A percentile compares a stretch with the other conserved stretches of the same genome.
These are phyloP conservation scores for Suhomyces vadensis DNA, from an alignment of 805 yeast genomes.

Conservation along the genomic window DNA sequence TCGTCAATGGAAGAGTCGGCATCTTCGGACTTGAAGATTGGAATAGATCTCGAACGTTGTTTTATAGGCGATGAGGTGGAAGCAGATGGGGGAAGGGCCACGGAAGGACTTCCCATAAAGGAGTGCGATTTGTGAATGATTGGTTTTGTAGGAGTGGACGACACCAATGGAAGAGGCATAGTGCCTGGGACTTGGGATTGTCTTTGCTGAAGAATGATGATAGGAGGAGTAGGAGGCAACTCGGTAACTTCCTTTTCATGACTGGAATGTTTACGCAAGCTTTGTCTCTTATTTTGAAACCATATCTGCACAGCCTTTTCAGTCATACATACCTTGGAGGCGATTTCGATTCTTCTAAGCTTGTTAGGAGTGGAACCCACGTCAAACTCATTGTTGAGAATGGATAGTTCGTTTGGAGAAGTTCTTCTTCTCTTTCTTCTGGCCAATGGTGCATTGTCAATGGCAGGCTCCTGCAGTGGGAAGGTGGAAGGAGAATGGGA, in stretches of 20 bases:
- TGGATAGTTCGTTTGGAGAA: conserved; percentile 78
- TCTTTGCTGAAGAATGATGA: conserved; percentile 18
- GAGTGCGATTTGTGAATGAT: conserved; percentile 13
- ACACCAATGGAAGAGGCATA: conserved; percentile 26
- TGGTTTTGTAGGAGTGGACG: conserved; percentile 19
- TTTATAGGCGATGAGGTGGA: conserved; percentile 9
- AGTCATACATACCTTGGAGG: conserved; percentile 83
- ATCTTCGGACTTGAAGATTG: conserved; percentile 11
- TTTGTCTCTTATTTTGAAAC: conserved; percentile 95
- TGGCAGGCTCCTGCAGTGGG: conserved; percentile 76
- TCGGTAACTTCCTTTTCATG: conserved; percentile 43
- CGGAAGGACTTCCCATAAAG: conserved; percentile 10
- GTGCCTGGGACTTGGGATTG: conserved; percentile 33
- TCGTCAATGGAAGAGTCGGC: conserved; percentile 17
- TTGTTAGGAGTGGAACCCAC: conserved; percentile 81
- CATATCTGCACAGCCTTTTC: conserved; percentile 97
- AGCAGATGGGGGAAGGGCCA: neutral
- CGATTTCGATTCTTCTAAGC: conserved; percentile 72
- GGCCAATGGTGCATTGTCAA: conserved; percentile 90
- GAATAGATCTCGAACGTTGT: conserved; percentile 10
- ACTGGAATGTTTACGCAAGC: conserved; percentile 54
- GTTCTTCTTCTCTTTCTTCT: conserved; percentile 96
- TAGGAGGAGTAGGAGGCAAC: conserved; percentile 43
- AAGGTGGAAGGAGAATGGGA: conserved; percentile 90
- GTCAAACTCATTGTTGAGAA: conserved; percentile 78